Conservation (phyloP, 805 yeast genomes). For the Yamadazyma sp. region DNA sequence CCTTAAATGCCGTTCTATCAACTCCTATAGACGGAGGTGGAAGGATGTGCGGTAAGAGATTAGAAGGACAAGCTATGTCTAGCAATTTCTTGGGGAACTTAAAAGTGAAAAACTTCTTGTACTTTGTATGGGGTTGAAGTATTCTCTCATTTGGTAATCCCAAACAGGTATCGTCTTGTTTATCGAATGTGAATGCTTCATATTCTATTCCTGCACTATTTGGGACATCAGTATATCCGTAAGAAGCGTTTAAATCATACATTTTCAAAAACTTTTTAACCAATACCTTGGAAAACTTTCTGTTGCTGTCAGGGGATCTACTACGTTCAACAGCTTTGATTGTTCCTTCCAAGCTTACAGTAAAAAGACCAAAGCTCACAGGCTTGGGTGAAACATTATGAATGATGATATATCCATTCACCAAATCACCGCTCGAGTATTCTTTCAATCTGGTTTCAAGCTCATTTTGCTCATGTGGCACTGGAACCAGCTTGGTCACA, state of each 20-base stretch:
- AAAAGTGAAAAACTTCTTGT: slow-evolving; percentile 60
- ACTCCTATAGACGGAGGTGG: slow-evolving; percentile 47
- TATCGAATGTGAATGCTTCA: slow-evolving; percentile 44
- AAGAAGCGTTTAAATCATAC: slow-evolving; percentile 62
- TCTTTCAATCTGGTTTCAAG: slow-evolving; percentile 47
- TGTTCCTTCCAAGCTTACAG: slow-evolving; percentile 51
- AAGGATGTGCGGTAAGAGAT: slow-evolving; percentile 35
- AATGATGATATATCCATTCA: slow-evolving; percentile 47
- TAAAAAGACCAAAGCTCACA: slow-evolving; percentile 43
- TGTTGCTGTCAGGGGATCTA: slow-evolving; percentile 12
- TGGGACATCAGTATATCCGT: slow-evolving; percentile 49
- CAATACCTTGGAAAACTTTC: slow-evolving; percentile 29
- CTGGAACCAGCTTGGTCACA: slow-evolving; percentile 54
- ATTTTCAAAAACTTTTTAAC: slow-evolving; percentile 55
- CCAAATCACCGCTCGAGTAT: slow-evolving; percentile 41
- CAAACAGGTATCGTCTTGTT: slow-evolving; percentile 44
- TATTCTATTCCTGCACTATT: slow-evolving; percentile 51
- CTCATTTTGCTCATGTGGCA: slow-evolving; percentile 39
- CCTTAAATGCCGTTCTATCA: slow-evolving; percentile 37
- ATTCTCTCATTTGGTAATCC: slow-evolving; percentile 53
- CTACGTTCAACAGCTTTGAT: slow-evolving; percentile 32
- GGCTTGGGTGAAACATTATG: slow-evolving; percentile 47
- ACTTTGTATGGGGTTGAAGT: slow-evolving; percentile 47
- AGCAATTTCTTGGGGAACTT: slow-evolving; percentile 54
- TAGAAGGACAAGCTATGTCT: slow-evolving; percentile 52